phyloP scores from a whole-genome alignment of 75 land plant species.

The Cunninghamia lanceolata region DNA sequence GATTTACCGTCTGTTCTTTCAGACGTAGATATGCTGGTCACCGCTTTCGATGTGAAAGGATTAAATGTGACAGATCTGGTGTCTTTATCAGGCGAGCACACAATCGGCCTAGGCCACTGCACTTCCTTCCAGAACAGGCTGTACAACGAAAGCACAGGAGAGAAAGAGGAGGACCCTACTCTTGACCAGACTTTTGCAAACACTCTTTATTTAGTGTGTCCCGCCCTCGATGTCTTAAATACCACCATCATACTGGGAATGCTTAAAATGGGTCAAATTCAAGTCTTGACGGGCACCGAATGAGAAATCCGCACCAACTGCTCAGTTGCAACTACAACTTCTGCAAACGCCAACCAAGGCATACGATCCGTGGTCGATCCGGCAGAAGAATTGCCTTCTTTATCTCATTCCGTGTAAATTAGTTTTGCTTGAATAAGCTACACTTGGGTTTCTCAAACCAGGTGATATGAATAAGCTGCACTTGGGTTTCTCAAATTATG shows the following conservation, averaged over 20 bases:
- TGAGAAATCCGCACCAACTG: no score
- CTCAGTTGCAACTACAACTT: no score
- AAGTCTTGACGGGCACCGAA: no score
- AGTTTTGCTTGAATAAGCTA: no score
- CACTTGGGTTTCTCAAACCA: no score
- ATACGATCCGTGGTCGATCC: no score
- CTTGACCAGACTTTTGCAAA: conserved; percentile 30
- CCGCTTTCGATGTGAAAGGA: conserved; percentile 24
- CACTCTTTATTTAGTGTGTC: conserved; percentile 35
- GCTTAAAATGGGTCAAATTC: conserved; percentile 22
- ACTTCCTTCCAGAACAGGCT: not conserved
- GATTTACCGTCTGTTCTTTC: conserved; percentile 26
- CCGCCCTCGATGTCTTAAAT: conserved; percentile 15
- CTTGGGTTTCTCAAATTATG: no score
- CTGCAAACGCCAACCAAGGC: not conserved
- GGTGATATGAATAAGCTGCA: no score
- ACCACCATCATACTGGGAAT: conserved; percentile 8
- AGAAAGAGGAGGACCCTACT: not conserved
- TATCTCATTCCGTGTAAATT: no score
- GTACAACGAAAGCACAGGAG: not conserved
- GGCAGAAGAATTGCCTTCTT: no score
- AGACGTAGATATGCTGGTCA: conserved; percentile 17
- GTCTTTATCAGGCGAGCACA: conserved; percentile 34
- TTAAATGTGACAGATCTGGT: conserved; percentile 43
- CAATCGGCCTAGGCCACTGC: conserved; percentile 13